Percentiles rank a stretch among this genome's conserved stretches.
These are phyloP conservation scores for Tarenaya hassleriana DNA, from an alignment of 345 rosid genomes.

Conservation along the genomic window DNA sequence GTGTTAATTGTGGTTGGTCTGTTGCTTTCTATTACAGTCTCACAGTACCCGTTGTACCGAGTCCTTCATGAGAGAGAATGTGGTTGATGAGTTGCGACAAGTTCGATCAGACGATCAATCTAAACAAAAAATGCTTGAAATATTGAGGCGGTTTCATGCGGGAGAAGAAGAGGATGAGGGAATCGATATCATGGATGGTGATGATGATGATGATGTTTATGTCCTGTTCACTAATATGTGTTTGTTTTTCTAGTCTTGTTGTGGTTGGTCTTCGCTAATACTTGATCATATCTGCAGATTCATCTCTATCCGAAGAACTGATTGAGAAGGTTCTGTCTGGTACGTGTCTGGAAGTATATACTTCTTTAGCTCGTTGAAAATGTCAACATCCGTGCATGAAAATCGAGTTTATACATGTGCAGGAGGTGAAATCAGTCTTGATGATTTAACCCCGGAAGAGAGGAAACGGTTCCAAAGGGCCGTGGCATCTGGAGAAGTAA, in stretches of 20 bases:
- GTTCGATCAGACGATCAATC: slow-evolving; percentile 58
- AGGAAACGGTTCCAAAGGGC: slow-evolving; percentile 77
- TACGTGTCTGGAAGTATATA: slow-evolving; percentile 15
- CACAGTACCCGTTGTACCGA: slow-evolving; percentile 86
- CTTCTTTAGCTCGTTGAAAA: too few species aligned
- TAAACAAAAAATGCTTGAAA: slow-evolving; percentile 65
- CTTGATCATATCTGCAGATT: slow-evolving; percentile 34
- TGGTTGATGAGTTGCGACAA: slow-evolving; percentile 57
- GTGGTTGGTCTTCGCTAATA: neutral
- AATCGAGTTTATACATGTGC: slow-evolving; percentile 7
- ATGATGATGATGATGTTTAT: slow-evolving; percentile 29
- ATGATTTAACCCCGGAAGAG: slow-evolving; percentile 70
- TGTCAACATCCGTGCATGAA: too few species aligned
- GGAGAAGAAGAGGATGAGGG: slow-evolving; percentile 47
- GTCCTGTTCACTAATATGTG: neutral
- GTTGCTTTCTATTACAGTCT: slow-evolving; percentile 33
- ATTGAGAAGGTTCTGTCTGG: slow-evolving; percentile 61
- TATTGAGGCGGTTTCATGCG: slow-evolving; percentile 63
- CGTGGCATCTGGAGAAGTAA: slow-evolving; percentile 77
- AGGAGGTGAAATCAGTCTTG: slow-evolving; percentile 51
- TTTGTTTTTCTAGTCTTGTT: neutral
- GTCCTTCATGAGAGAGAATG: slow-evolving; percentile 90
- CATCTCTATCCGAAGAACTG: slow-evolving; percentile 52
- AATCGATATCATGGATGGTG: slow-evolving; percentile 43
- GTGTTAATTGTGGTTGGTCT: too few species aligned